Evolutionary conservation across 805 yeast genomes (phyloP).

Genomic region (Kuraishia cidri): DNA sequence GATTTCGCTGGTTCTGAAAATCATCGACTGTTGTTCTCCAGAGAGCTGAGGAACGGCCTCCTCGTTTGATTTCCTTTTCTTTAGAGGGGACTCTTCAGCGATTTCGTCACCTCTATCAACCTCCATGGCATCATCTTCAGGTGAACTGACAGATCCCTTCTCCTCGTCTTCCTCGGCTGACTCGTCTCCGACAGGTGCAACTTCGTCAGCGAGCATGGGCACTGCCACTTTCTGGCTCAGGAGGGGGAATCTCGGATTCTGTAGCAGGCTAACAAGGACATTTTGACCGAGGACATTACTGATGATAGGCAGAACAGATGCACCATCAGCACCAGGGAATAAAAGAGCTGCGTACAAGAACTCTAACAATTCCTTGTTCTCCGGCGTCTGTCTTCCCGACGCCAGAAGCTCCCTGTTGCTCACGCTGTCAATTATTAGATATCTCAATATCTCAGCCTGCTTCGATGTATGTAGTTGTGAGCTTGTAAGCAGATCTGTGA

Average conservation of each 20-base stretch:
- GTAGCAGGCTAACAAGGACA: conserved; percentile 45
- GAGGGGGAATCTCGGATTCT: conserved; percentile 72
- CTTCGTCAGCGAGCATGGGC: no score
- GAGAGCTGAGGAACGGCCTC: no score
- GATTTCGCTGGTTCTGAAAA: no score
- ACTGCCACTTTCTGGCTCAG: no score
- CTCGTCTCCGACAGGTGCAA: no score
- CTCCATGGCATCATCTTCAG: no score
- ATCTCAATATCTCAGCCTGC: conserved; percentile 47
- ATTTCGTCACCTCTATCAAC: no score
- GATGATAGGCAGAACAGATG: conserved; percentile 67
- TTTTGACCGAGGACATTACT: conserved; percentile 35
- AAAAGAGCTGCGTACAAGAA: conserved; percentile 50
- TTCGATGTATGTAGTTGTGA: conserved; percentile 53
- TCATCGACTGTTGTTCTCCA: no score
- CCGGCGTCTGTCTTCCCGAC: conserved; percentile 7
- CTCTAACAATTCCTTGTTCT: conserved; percentile 28
- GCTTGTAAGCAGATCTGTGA: conserved; percentile 35
- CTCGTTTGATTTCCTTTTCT: no score
- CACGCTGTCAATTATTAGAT: conserved; percentile 27
- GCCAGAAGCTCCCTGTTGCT: conserved; percentile 17
- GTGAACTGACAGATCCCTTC: no score
- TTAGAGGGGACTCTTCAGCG: no score
- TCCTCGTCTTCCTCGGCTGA: no score
- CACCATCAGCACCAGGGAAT: conserved; percentile 55